Base-by-base conservation (phyloP, 768 basidiomycete genomes). In the Kockovaella imperatae region DNA sequence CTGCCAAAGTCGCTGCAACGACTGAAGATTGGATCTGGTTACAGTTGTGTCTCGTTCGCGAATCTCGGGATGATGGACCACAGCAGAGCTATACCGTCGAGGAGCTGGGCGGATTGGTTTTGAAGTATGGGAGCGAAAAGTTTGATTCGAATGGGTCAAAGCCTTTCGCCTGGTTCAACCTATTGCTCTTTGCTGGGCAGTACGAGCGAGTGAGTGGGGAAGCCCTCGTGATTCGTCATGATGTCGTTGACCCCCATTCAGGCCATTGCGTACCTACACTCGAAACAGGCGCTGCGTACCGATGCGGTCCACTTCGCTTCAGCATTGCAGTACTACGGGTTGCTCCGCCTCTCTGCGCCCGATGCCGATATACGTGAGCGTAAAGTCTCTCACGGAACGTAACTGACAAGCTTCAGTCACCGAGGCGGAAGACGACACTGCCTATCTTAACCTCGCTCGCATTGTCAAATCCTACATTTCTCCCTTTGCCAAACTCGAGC, bases 1-100 rank as follows among this genome's bases (percentile, higher is more conserved):
- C 80, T 59, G 82, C 91, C 2, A 80, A 82, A 32, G 88, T 96
- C 4, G 96, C 90, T 0, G 79, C 79, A 8, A 91, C 90, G 1
- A 42, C 87, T 2, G 95, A 96, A 68, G 95, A 99, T 70, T 99
- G 93, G 93, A 75, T 96, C 29, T 99, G 93, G 93, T 83, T 91
- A 75, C 91, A 99, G 73, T 77, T 97, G 13, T 78, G 83, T 1
- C 84, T 96, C 80, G 86, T 74, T 5, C 76, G 84, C 1, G 87
- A 95, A 46, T 51, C 35, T 26, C 47, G 46, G 28, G 54, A 48
- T 15, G 87, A 86, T 6, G 83, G 87, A 56, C 80, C 83, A 28
- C 84, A 56, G n/a, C 72, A 74, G 81, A 87, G 56, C 78, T 84
- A 50, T 72, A 66, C 67, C 29, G 55, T 74, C 13, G 54, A 57